Conservation (phyloP, 208 protist genomes). For the Leishmania guyanensis region DNA sequence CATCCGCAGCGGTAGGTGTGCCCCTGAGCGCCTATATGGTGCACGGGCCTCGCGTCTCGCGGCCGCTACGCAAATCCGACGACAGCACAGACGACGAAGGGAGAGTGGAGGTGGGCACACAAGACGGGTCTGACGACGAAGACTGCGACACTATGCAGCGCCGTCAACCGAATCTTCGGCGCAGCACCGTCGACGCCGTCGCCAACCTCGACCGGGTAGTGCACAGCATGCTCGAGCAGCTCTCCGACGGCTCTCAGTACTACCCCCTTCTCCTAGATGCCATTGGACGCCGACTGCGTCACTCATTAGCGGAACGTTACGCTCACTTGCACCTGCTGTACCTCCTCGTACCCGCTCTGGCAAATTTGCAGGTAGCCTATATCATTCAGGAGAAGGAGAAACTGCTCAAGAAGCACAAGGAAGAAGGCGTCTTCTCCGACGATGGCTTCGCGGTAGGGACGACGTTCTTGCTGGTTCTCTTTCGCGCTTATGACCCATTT, state of each 20-base stretch:
- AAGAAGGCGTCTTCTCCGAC: conserved; percentile 91
- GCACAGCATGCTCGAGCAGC: conserved; percentile 82
- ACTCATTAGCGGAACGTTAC: conserved; percentile 36
- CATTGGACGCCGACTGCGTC: conserved; percentile 67
- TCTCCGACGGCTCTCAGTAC: conserved; percentile 95
- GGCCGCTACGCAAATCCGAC: not conserved
- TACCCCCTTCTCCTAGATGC: conserved; percentile 95
- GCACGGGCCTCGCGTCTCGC: not conserved
- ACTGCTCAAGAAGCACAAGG: conserved; percentile 89
- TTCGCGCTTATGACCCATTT: conserved; percentile 91
- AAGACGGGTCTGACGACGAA: not conserved
- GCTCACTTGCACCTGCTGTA: conserved; percentile 93
- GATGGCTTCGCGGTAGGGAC: conserved; percentile 97
- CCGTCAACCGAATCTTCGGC: conserved; percentile 31
- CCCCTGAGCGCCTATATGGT: conserved; percentile 1
- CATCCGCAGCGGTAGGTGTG: conserved; percentile 25
- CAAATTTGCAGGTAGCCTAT: conserved; percentile 92
- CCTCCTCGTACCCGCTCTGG: conserved; percentile 96
- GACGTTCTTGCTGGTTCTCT: conserved; percentile 95
- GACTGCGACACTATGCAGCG: conserved; percentile 9
- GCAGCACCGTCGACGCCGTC: conserved; percentile 46
- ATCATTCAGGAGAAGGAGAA: conserved; percentile 95
- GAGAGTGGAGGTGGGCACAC: conserved; percentile 3
- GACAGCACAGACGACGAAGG: conserved; percentile 5
- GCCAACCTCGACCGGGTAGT: conserved; percentile 80